phyloP scores from a whole-genome alignment of 2,329 filamentous ascomycete genomes.

The Tolypocladium endophyticum region DNA sequence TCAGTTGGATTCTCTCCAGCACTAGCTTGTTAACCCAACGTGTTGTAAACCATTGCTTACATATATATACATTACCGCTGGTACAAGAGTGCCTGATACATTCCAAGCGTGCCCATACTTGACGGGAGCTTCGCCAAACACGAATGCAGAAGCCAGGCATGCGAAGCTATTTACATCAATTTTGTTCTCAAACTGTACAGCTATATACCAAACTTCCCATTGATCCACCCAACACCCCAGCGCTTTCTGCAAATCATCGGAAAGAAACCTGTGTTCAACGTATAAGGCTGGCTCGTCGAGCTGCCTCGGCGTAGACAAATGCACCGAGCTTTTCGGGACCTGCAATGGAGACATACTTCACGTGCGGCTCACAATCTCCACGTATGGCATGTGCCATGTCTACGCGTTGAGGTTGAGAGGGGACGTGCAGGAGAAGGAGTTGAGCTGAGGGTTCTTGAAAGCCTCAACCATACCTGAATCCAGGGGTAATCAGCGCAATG shows the following conservation, averaged over 20 bases:
- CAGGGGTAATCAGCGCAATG: background rate
- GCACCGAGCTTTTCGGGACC: background rate
- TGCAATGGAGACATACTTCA: background rate
- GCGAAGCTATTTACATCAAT: background rate
- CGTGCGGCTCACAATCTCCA: background rate
- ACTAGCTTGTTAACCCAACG: background rate
- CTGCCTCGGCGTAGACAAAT: background rate
- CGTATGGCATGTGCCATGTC: background rate
- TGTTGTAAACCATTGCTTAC: background rate
- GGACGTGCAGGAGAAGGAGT: constrained; percentile 8
- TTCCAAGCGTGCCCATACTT: background rate
- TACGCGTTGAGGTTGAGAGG: constrained; percentile 6
- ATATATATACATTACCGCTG: background rate
- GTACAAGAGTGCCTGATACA: background rate
- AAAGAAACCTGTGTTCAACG: background rate
- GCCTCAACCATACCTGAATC: constrained; percentile 4
- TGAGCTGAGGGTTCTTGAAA: constrained; percentile 8
- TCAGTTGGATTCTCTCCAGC: background rate
- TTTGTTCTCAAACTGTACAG: background rate
- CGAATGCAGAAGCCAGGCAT: background rate
- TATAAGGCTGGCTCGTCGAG: background rate
- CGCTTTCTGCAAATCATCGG: background rate
- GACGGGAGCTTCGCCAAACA: background rate
- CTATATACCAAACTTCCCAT: background rate
- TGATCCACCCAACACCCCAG: background rate